Conservation (phyloP, 2,329 filamentous ascomycete species). For the Lachnellula occidentalis region DNA sequence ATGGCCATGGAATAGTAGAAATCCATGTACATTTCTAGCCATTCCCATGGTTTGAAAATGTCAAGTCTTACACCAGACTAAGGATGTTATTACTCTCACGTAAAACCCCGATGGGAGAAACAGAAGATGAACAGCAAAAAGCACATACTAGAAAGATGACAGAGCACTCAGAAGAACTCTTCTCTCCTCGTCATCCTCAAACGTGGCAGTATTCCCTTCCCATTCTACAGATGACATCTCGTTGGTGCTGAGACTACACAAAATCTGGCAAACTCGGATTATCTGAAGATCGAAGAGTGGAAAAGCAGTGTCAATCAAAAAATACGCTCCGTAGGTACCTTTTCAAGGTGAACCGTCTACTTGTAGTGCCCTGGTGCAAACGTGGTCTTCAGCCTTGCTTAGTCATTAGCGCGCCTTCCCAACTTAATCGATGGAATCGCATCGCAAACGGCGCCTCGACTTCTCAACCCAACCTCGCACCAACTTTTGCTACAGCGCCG, state of each 20-base stretch:
- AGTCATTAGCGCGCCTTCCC: neutral
- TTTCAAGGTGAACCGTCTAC: neutral
- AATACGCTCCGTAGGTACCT: too few species aligned
- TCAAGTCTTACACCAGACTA: too few species aligned
- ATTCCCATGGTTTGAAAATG: too few species aligned
- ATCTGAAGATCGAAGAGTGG: neutral
- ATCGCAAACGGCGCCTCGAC: neutral
- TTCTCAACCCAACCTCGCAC: neutral
- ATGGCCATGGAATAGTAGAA: too few species aligned
- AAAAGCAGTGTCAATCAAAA: neutral
- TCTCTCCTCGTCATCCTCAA: constrained; percentile 68
- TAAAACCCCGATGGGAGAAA: neutral
- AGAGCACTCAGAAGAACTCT: constrained; percentile 74
- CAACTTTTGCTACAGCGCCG: neutral
- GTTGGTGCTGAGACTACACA: neutral
- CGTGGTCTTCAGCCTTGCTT: neutral
- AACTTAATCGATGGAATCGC: neutral
- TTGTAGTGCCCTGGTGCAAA: neutral
- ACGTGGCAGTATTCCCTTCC: constrained; percentile 45
- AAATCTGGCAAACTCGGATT: neutral
- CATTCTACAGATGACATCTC: constrained; percentile 15
- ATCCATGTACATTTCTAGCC: too few species aligned
- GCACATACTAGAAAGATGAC: constrained; percentile 80
- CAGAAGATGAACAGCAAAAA: neutral
- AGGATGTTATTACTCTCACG: too few species aligned